phyloP scores from a whole-genome alignment of 176 grass and related monocot species.

The Sorghum bicolor region Sorghum_bicolor_NCBIv3 NC_012875.2:46318001-46318500 shows the following conservation, averaged over 20 bases:
- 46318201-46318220: conserved; percentile 73
- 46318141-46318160: conserved; percentile 5
- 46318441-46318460: conserved; percentile 1
- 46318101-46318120: background rate
- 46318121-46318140: background rate
- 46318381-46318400: conserved; percentile 24
- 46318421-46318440: background rate
- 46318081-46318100: background rate
- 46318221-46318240: conserved; percentile 60
- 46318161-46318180: conserved; percentile 16
- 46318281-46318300: conserved; percentile 51
- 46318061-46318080: background rate
- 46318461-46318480: conserved; percentile 34
- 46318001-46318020: background rate
- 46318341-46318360: background rate
- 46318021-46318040: background rate
- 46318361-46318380: background rate
- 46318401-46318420: conserved; percentile 29
- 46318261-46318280: conserved; percentile 23
- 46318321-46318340: background rate
- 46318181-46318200: conserved; percentile 58
- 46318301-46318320: conserved; percentile 20
- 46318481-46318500: conserved; percentile 35
- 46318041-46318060: background rate
- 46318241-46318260: conserved; percentile 33